Evolutionary conservation across 805 yeast genomes (phyloP).

Genomic region (Hyphopichia homilentoma): DNA sequence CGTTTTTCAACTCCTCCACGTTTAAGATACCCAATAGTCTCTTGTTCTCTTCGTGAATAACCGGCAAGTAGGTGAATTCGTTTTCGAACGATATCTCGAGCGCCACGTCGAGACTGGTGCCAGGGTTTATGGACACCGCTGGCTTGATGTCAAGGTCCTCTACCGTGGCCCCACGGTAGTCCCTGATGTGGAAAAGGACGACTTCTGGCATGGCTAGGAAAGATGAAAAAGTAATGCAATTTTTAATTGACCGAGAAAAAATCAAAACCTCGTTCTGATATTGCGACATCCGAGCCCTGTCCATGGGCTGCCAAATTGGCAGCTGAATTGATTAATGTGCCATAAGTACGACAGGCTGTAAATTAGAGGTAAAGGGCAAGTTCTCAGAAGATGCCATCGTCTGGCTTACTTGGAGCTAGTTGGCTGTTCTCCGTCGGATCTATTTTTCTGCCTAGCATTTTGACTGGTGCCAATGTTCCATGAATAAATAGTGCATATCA

Average conservation of each 20-base stretch:
- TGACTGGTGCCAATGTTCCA: too few relatives aligned
- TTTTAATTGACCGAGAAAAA: too few relatives aligned
- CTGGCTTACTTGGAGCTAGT: too few relatives aligned
- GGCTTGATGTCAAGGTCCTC: conserved; percentile 60
- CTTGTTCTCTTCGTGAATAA: conserved; percentile 43
- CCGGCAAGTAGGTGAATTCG: conserved; percentile 53
- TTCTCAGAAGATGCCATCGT: too few relatives aligned
- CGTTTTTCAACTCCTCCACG: conserved; percentile 38
- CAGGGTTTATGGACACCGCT: conserved; percentile 50
- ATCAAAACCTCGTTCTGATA: too few relatives aligned
- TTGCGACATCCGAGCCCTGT: too few relatives aligned
- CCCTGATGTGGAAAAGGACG: conserved; percentile 26
- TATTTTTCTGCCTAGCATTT: too few relatives aligned
- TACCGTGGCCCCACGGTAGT: conserved; percentile 50
- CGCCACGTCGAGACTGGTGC: conserved; percentile 45
- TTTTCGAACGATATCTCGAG: conserved; percentile 54
- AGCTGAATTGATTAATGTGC: too few relatives aligned
- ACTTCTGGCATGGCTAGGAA: conserved; percentile 1
- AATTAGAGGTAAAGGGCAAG: too few relatives aligned
- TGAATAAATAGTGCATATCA: neutral
- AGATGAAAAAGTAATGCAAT: neutral
- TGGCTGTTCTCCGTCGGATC: too few relatives aligned
- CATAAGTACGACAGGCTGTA: too few relatives aligned
- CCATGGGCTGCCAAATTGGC: too few relatives aligned
- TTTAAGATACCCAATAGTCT: conserved; percentile 48